phyloP scores from a whole-genome alignment of 2,329 filamentous ascomycete genomes.

The Cylindrodendrum hubeiense region DNA sequence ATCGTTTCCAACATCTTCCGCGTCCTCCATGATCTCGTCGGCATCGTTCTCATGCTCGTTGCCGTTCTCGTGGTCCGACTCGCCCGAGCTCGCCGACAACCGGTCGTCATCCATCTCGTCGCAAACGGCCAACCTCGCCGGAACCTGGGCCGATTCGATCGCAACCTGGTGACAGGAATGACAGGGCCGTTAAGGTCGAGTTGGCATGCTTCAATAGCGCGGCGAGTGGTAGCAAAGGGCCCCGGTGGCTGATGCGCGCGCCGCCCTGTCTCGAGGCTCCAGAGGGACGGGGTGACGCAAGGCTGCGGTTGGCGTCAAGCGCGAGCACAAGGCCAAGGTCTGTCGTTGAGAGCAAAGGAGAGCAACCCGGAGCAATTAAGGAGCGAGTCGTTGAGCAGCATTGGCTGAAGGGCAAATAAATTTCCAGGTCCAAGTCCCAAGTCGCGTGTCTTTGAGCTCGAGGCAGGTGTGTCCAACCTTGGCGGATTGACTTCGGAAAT shows the following conservation, averaged over 20 bases:
- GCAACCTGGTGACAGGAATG: neutral
- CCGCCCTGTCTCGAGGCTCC: neutral
- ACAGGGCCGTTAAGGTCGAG: neutral
- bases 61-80: conserved; percentile 49
- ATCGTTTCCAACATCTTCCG: conserved; percentile 55
- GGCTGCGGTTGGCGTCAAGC: neutral
- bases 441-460: conserved; percentile 3
- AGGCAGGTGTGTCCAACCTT: neutral
- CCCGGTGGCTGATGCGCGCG: neutral
- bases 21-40: conserved; percentile 70
- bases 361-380: neutral
- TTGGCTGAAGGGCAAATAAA: neutral
- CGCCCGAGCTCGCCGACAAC: conserved; percentile 39
- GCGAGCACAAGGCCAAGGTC: neutral
- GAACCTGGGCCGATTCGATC: neutral
- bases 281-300: neutral
- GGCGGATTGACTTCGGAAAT: conserved; percentile 24
- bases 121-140: conserved; percentile 16
- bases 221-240: neutral
- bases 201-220: neutral
- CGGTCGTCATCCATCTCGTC: conserved; percentile 39
- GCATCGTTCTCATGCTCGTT: conserved; percentile 56
- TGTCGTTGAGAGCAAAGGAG: neutral
- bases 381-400: neutral
- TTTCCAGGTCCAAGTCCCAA: neutral